Percentiles rank a stretch among this genome's conserved stretches.
phyloP scores from a whole-genome alignment of 441 rosid species.

The Aleurites moluccanus region DNA sequence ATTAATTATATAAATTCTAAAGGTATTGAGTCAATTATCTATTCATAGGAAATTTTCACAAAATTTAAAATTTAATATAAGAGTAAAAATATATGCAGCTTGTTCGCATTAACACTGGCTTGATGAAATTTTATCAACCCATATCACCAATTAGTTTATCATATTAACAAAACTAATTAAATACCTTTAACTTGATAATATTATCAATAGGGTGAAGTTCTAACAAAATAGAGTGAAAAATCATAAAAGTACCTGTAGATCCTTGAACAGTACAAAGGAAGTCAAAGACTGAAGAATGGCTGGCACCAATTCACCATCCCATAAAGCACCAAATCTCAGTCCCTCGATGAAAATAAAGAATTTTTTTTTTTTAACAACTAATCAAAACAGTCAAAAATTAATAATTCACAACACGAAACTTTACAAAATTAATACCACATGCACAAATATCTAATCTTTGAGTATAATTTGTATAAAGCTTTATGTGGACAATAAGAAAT shows the following conservation, averaged over 20 bases:
- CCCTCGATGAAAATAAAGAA: conserved; percentile 34
- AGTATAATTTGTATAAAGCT: too few relatives aligned
- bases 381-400: neutral
- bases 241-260: conserved; percentile 53
- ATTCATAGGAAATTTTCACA: too few relatives aligned
- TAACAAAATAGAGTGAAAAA: neutral
- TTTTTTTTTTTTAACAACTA: too few relatives aligned
- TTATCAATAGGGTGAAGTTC: conserved; percentile 21
- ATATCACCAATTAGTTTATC: conserved; percentile 16
- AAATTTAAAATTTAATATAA: too few relatives aligned
- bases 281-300: conserved; percentile 43
- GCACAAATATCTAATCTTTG: too few relatives aligned
- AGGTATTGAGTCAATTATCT: too few relatives aligned
- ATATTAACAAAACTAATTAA: conserved; percentile 15
- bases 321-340: conserved; percentile 48
- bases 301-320: conserved; percentile 51
- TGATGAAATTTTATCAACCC: conserved; percentile 22
- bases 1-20: too few relatives aligned
- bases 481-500: too few relatives aligned
- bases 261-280: conserved; percentile 47
- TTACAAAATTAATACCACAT: too few relatives aligned
- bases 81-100: conserved; percentile 16
- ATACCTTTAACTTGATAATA: conserved; percentile 21
- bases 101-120: conserved; percentile 22
- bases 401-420: conserved; percentile 20